Conservation (phyloP, 2,329 filamentous ascomycete genomes). For the Metarhizium guizhouense region DNA sequence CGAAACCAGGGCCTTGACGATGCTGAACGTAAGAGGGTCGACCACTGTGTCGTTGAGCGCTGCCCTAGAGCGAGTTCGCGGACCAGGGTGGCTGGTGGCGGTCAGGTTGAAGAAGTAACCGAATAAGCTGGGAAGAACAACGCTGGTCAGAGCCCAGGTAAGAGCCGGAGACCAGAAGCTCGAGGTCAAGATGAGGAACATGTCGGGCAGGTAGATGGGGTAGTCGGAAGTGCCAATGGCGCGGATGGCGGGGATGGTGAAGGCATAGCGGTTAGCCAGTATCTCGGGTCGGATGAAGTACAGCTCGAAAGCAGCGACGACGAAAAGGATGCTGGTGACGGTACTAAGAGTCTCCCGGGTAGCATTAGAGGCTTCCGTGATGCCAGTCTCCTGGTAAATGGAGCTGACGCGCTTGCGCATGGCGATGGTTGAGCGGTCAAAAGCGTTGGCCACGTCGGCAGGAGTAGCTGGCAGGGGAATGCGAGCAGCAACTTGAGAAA, state of each 20-base stretch:
- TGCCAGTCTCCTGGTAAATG: constrained; percentile 55
- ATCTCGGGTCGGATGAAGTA: constrained; percentile 61
- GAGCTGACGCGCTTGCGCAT: constrained; percentile 57
- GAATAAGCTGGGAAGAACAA: constrained; percentile 58
- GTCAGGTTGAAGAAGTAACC: constrained; percentile 92
- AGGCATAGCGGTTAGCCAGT: constrained; percentile 61
- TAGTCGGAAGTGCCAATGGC: constrained; percentile 47
- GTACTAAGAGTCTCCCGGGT: constrained; percentile 65
- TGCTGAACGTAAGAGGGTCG: constrained; percentile 85
- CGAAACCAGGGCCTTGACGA: constrained; percentile 73
- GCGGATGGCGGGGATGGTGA: constrained; percentile 58
- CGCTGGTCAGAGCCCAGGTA: constrained; percentile 66
- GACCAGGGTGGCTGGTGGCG: constrained; percentile 33
- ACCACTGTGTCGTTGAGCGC: constrained; percentile 47
- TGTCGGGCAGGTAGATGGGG: constrained; percentile 64
- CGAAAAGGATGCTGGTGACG: constrained; percentile 61
- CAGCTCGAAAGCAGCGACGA: constrained; percentile 61
- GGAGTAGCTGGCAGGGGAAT: constrained; percentile 75
- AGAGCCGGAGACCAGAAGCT: constrained; percentile 78
- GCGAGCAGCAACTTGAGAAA: constrained; percentile 45
- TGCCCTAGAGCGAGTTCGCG: constrained; percentile 32
- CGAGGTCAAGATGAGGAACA: constrained; percentile 66
- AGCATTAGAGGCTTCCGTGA: constrained; percentile 55
- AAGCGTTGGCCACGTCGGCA: constrained; percentile 63
- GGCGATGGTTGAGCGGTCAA: constrained; percentile 61